These are phyloP conservation scores for Bacterosira constricta DNA, from an alignment of 108 stramenopile species.

Conservation along the genomic window DNA sequence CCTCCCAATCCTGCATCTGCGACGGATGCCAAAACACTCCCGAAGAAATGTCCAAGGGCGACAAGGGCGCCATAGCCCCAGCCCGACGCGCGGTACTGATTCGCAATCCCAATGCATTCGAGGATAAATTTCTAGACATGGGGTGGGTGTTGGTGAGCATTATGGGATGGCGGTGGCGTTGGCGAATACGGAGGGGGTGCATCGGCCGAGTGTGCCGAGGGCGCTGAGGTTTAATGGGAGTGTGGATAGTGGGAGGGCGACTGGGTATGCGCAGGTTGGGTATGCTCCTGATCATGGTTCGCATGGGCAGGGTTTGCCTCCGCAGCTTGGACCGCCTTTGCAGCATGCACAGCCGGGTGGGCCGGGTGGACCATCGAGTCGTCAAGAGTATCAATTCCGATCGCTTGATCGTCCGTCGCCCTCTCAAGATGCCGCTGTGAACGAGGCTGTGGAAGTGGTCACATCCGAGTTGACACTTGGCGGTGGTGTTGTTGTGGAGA, in stretches of 20 bases:
- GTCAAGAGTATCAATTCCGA: constrained; percentile 29
- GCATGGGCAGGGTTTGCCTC: not conserved
- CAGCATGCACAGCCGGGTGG: not conserved
- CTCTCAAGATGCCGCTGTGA: not conserved
- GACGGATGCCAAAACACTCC: constrained; percentile 69
- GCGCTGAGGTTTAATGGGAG: not conserved
- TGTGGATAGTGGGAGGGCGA: not conserved
- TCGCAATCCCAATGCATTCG: constrained; percentile 78
- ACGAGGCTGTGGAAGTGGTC: not conserved
- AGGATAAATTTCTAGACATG: constrained; percentile 60
- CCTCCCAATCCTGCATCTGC: constrained; percentile 67
- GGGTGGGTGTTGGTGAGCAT: not conserved
- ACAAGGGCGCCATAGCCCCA: constrained; percentile 47
- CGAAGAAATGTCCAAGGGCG: constrained; percentile 33
- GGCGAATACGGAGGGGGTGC: not conserved
- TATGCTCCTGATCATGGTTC: not conserved
- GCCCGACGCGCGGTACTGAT: constrained; percentile 62
- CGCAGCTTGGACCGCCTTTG: not conserved
- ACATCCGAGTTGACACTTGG: not conserved
- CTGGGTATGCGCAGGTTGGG: not conserved
- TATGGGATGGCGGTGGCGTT: not conserved
- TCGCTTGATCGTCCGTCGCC: constrained; percentile 39
- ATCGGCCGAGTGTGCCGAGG: not conserved
- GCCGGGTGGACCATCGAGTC: not conserved
- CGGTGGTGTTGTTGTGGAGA: not conserved